Base-by-base conservation (phyloP, 2,329 filamentous ascomycete species). In the Sordariomycetes sp. region DNA sequence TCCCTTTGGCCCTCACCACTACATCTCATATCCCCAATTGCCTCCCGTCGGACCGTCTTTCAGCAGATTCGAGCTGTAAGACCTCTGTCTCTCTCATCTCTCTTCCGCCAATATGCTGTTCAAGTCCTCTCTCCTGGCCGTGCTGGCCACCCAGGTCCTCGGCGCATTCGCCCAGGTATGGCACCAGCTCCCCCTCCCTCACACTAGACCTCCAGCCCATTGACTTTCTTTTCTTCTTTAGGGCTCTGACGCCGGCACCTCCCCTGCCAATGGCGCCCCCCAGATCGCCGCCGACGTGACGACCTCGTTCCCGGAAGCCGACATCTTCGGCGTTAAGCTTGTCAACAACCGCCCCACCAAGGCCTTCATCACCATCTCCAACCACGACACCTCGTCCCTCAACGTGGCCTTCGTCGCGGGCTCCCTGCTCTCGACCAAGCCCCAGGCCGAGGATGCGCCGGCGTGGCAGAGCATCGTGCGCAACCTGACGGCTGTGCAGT, bases 271-370 rank as follows among this genome's bases (percentile, higher is more conserved):
- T 33, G 39, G 42, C 32, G 24, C 40, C 25, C 46, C 43, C 37
- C 43, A 37, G 39, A 58, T 82, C 49, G 75, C 77, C 42, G 78
- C 83, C 57, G 73, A 79, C 35, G 62, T 81, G 47, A 70, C 71
- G 45, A 72, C 80, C 39, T 68, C 67, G 57, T 74, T 78, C 66
- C 63, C 75, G 61, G 67, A 81, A 53, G 57, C 79, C 66, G 86
- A 93, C 66, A 80, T 94, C 61, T 92, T 95, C 48, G 92, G 90
- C 50, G 79, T 96, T 48, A 94, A 94, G 75, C 79, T 96, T 47
- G 75, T 96, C 68, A 98, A 98, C 57, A 86, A 87, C 52, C 80
- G 82, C 45, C 77, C 86, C 27, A 94, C 87, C 43, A 78, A 84
- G 58, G 82, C 87, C 23, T 63, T 93, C 35, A 66, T 98, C 48